Base-by-base conservation (phyloP, 352 stramenopile species). In the Phytophthora hybrid region DNA sequence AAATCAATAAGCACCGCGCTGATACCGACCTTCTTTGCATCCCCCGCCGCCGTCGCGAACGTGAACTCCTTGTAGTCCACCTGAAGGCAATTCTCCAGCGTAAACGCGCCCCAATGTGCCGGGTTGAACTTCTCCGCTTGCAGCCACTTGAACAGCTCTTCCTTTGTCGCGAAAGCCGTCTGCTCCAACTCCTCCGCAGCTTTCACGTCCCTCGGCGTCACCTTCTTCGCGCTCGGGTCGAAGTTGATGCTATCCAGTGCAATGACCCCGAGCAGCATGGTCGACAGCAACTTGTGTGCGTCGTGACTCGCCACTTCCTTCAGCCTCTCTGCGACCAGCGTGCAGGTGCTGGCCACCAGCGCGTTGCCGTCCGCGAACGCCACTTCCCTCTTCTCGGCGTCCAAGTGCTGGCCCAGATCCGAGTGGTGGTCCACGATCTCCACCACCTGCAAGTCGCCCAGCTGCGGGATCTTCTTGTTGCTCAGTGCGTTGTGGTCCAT, bases 11-110 rank as follows among this genome's bases (percentile, higher is more conserved):
- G 70, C 34, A 95, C 76, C 1, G 84, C 69, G 53, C 84, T 93
- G 21, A 92, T 88, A 6, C 87, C 87, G 44, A 89, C 84, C 32
- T 81, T 77, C 21, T 54, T 59, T 8, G 29, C 9, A 3, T 34
- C 23, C 47, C 55, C 39, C 6, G 2, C 39, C 4, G 26, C 26
- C 41, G 56, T 54, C 1, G 67, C 54, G 51, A 79, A 80, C 19
- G 44, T 66, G 31, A 94, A 94, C 71, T 94, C 84, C 58, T 96
- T 96, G 79, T 93, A 93, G 74, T 96, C 89, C 73, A 86, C 90
- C 54, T 82, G 67, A 55, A 96, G 76, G 71, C 87, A 94, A 64
- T 93, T 89, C 41, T 56, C 60, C 49, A 94, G 68, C 1, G 85
- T 80, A 61, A 95, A 93, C 19, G 62, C 59, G 8, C n/a, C 49